Evolutionary conservation across 805 yeast genomes (phyloP), one percentile per base, ranked within the genome.

Genomic region (Kazachstania martiniae): DNA sequence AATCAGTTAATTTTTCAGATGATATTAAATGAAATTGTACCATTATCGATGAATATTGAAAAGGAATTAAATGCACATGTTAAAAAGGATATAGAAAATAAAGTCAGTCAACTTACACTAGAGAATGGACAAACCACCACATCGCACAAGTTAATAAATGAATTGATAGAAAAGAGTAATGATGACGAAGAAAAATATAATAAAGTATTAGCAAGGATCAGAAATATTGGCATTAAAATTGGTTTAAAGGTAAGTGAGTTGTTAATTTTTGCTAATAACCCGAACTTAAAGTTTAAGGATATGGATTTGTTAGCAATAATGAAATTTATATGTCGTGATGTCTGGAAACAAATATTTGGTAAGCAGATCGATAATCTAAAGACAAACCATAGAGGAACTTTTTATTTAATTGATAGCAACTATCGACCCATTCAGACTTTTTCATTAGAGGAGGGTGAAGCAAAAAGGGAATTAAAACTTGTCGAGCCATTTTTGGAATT

Each of bases 281-380:
- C 69, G 12, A 59, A 68, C 35, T 53, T 72, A 41, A 63, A 63
- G 21, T 53, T 55, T 32, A 56, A 56, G 42, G 72, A 53, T 55
- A 77, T 49, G 65, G 87, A 82, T 39, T 66, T 81, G 9, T 58
- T 89, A 24, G 87, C 83, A 42, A 70, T 89, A 25, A 83, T 91
- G 84, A 89, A 89, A 58, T 86, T 84, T 53, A 72, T 91, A 4
- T 87, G 97, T 53, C 70, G 94, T 28, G 96, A 87, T 44, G 79
- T 87, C 18, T 91, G 97, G 97, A 75, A 72, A 44, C 59, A 69
- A 33, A 51, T 89, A 18, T 85, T 74, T 58, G 73, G 76, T 24
- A 89, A 86, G 56, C 95, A 82, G 53, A 83, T 91, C 65, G 96
- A 87, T 53, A 86, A 85, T 44, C 65, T 91, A 37, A 71, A 94